These are phyloP conservation scores for Psidium friedrichsthalianum DNA, from an alignment of 345 rosid species.

Conservation along the genomic window DNA sequence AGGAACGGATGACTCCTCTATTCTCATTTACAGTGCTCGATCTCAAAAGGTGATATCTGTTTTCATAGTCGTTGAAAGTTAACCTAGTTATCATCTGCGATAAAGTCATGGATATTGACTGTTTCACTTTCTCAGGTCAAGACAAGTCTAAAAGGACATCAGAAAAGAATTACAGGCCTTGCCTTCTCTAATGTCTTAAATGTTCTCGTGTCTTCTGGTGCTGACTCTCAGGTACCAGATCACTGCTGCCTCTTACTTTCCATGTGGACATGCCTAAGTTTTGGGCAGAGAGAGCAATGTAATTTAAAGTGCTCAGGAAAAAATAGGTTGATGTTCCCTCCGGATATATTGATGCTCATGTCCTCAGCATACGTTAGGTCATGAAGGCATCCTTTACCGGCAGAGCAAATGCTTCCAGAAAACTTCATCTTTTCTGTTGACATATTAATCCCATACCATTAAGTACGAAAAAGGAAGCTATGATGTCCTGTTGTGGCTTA, in stretches of 20 bases:
- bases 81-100: background rate
- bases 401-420: background rate
- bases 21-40: slow-evolving; percentile 61
- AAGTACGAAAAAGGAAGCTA: background rate
- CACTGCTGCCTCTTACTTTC: background rate
- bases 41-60: slow-evolving; percentile 46
- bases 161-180: slow-evolving; percentile 77
- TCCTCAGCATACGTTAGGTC: background rate
- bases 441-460: background rate
- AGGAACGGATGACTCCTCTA: slow-evolving; percentile 77
- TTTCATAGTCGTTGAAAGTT: background rate
- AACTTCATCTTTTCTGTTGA: background rate
- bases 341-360: background rate
- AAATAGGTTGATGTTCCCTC: background rate
- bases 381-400: background rate
- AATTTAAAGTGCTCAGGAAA: background rate
- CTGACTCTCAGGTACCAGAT: slow-evolving; percentile 51
- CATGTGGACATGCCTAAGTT: background rate
- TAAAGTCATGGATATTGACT: background rate
- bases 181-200: slow-evolving; percentile 60
- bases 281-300: background rate
- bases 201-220: slow-evolving; percentile 80
- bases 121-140: slow-evolving; percentile 33
- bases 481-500: background rate
- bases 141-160: slow-evolving; percentile 63